Evolutionary conservation across 192 early-diverging fungal genomes (phyloP), one percentile per base, ranked within the genome.

Genomic region (Diversispora eburnea): DNA sequence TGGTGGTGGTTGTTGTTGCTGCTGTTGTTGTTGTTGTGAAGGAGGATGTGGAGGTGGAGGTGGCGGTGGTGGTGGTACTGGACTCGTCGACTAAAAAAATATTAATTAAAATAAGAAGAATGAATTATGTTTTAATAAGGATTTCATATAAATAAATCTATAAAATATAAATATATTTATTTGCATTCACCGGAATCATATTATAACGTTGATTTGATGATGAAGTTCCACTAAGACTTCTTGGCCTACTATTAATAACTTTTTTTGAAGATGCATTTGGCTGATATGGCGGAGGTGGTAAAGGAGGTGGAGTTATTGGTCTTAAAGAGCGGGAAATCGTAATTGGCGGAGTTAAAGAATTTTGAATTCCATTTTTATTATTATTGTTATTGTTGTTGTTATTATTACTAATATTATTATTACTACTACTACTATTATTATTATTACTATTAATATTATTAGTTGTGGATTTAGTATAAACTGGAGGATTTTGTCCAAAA

Each of bases 401-500:
- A 33, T 2, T 33, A 33, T 1, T 33, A 33, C 2, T 33, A 33
- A 1, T 33, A 33, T 33, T 33, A 33, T 33, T 33, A 33, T 33
- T 33, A 33, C 2, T 33, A 33, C 2, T 33, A 33, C 2, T 33
- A 33, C 2, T 33, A 33, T 33, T 33, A 33, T 2, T 33, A 33
- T 33, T 33, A 33, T 33, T 33, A 33, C 2, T 33, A 33, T 33
- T 33, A 33, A 1, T 33, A 33, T 33, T 33, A 33, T 64, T 74
- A 45, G 78, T 61, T 49, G 72, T 82, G 47, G 81, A 77, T 60
- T 84, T 85, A 39, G 85, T 85, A 68, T 89, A 90, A 5, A 94
- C 91, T n/a, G 93, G 93, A 48, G 93, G 91, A 64, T 92, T 92
- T 58, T 80, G 75, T 3, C 84, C 81, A 81, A 94, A 94, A 19